A percentile compares a stretch with the other conserved stretches of the same genome.
Conservation (phyloP, 768 basidiomycete species). For the Trametes coccinea region DNA sequence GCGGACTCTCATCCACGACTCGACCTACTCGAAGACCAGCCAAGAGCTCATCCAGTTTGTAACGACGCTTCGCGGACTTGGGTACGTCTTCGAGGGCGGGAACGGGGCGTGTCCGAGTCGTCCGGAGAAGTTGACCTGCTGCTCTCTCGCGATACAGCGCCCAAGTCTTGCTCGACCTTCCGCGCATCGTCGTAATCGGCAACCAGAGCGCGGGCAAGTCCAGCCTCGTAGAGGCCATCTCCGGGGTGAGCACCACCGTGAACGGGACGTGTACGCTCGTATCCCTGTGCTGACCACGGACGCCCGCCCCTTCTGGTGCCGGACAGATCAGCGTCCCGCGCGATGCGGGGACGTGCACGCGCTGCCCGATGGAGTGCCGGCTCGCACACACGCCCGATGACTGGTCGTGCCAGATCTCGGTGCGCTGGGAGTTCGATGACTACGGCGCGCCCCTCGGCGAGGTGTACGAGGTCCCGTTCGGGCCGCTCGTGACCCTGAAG, state of each 20-base stretch:
- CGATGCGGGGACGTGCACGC: constrained; percentile 49
- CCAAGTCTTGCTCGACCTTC: constrained; percentile 48
- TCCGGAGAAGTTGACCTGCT: background rate
- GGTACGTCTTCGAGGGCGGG: background rate
- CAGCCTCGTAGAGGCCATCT: constrained; percentile 51
- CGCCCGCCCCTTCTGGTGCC: background rate
- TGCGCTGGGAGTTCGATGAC: constrained; percentile 43
- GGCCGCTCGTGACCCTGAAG: constrained; percentile 41
- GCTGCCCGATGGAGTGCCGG: constrained; percentile 40
- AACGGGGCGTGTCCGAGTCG: background rate
- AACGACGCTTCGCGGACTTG: constrained; percentile 2
- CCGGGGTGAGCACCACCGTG: constrained; percentile 35
- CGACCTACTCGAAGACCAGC: background rate
- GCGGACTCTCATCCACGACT: background rate
- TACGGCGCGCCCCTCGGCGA: constrained; percentile 30
- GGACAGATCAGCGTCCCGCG: constrained; percentile 50
- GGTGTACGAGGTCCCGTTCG: constrained; percentile 42
- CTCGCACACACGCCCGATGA: constrained; percentile 24
- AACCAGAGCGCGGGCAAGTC: constrained; percentile 54
- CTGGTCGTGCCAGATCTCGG: constrained; percentile 41
- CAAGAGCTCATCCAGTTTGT: constrained; percentile 9
- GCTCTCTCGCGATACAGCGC: constrained; percentile 30
- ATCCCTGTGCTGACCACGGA: background rate
- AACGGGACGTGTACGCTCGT: background rate
- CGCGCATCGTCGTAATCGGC: constrained; percentile 52